phyloP scores from a whole-genome alignment of 495 filamentous ascomycete species.

The Annulohypoxylon stygium region DNA sequence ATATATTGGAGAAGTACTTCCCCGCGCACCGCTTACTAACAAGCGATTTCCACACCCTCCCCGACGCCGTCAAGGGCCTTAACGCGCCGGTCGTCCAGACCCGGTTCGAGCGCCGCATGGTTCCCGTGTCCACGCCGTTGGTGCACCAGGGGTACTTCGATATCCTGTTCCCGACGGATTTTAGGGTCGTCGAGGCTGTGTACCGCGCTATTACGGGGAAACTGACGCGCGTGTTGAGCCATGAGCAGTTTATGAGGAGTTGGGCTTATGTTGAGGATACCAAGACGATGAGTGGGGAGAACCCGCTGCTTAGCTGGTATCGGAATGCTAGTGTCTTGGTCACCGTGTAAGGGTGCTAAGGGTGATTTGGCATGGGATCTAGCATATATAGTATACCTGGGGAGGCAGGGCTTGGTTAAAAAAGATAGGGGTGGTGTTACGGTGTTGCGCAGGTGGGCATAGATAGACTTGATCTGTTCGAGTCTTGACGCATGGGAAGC shows the following conservation, averaged over 20 bases:
- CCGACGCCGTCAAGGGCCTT: constrained; percentile 82
- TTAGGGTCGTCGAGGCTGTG: constrained; percentile 85
- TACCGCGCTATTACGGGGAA: constrained; percentile 94
- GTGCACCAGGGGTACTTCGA: constrained; percentile 99
- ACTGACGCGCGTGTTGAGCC: constrained; percentile 82
- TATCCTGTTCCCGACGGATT: constrained; percentile 98
- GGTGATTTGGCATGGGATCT: background rate
- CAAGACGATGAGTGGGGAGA: constrained; percentile 88
- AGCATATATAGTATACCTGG: background rate
- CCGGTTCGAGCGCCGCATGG: constrained; percentile 82
- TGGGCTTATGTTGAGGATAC: constrained; percentile 95
- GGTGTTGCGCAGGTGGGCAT: background rate
- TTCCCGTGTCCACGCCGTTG: constrained; percentile 91
- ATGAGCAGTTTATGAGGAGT: constrained; percentile 88
- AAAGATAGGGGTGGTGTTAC: constrained; percentile 1
- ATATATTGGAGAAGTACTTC: constrained; percentile 86
- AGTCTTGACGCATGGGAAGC: background rate
- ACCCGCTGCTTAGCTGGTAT: constrained; percentile 93
- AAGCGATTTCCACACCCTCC: constrained; percentile 88
- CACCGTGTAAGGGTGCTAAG: constrained; percentile 68
- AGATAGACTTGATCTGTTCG: background rate
- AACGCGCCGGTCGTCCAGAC: constrained; percentile 98
- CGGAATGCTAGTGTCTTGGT: constrained; percentile 91
- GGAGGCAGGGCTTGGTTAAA: background rate
- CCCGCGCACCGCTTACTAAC: constrained; percentile 89